Evolutionary conservation across 495 filamentous ascomycete genomes (phyloP), one percentile per base, ranked within the genome.

Genomic region (Aspergillus sclerotioniger): DNA sequence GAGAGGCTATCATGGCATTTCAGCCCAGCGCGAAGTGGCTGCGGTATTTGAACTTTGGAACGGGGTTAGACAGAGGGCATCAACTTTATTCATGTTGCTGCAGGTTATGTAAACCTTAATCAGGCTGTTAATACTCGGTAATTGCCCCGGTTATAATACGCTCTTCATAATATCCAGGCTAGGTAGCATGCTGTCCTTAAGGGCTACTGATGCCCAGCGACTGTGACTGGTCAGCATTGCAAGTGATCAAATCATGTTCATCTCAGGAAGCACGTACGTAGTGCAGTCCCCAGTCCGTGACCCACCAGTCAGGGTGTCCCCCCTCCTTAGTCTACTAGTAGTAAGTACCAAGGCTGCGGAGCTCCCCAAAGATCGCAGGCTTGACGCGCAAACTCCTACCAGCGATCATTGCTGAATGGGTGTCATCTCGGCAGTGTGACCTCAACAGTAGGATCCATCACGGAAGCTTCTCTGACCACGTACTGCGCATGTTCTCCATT

Each of bases 401-500:
- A 60, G 59, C 62, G 62, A 65, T 65, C 59, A 20, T 59, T 62
- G 44, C 56, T 54, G 21, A 32, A 58, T 35, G 6, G 2, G 57
- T 21, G 21, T 15, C 0, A 41, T 13, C 37, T 41, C 37, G 37
- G 37, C 37, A 41, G 20, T 46, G 53, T 59, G 57, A 59, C 51
- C 44, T 55, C 58, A 55, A n/a, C 19, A 33, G 33, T 44, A n/a
- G 47, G 37, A 20, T 59, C 50, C 41, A 41, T 51, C 48, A 13
- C 37, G 37, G 37, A 41, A 41, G 37, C 37, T 41, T 41, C 37
- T 41, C 37, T 41, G 13, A n/a, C 37, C 37, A n/a, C 13, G 5
- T 12, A 15, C 9, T 10, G 12, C n/a, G 37, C 8, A n/a, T 41
- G 37, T 41, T 41, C 37, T 41, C 37, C 37, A 41, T 12, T 41